Evolutionary conservation across 2,329 filamentous ascomycete species (phyloP).

Genomic region (Aspergillus uvarum): DNA sequence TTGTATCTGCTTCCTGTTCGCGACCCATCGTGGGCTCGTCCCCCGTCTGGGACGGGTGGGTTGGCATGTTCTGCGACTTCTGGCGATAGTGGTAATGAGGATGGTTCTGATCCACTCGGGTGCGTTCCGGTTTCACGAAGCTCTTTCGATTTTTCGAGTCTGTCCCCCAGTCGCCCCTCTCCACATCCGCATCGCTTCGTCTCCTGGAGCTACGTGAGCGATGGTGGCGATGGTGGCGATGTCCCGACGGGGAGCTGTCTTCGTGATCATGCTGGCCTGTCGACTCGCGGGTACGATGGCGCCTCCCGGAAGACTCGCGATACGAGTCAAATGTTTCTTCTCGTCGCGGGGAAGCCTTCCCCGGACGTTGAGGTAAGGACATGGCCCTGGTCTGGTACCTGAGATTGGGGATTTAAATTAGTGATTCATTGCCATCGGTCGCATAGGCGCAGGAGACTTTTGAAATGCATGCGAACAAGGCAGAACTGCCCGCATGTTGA

Average conservation of each 20-base stretch:
- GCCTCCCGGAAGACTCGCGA: conserved; percentile 67
- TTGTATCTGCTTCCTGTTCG: conserved; percentile 50
- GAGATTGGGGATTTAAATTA: neutral
- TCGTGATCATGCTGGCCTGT: conserved; percentile 47
- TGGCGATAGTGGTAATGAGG: conserved; percentile 95
- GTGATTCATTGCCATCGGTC: neutral
- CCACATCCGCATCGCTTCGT: conserved; percentile 47
- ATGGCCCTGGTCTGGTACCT: conserved; percentile 27
- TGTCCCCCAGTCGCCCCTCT: conserved; percentile 51
- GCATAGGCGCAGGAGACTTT: neutral
- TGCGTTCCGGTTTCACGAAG: conserved; percentile 83
- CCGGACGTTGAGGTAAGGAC: conserved; percentile 62
- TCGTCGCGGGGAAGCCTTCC: conserved; percentile 59
- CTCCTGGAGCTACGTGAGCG: conserved; percentile 49
- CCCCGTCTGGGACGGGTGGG: conserved; percentile 86
- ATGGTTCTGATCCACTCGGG: conserved; percentile 79
- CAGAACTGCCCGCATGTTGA: neutral
- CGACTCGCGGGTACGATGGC: conserved; percentile 70
- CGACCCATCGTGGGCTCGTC: conserved; percentile 86
- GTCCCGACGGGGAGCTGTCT: conserved; percentile 34
- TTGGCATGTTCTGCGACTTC: conserved; percentile 89
- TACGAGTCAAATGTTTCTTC: conserved; percentile 62
- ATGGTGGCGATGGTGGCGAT: conserved; percentile 40
- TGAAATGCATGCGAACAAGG: neutral
- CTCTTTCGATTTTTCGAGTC: conserved; percentile 75